Conservation (phyloP, 768 basidiomycete species). For the Lepiota brunneoincarnata region DNA sequence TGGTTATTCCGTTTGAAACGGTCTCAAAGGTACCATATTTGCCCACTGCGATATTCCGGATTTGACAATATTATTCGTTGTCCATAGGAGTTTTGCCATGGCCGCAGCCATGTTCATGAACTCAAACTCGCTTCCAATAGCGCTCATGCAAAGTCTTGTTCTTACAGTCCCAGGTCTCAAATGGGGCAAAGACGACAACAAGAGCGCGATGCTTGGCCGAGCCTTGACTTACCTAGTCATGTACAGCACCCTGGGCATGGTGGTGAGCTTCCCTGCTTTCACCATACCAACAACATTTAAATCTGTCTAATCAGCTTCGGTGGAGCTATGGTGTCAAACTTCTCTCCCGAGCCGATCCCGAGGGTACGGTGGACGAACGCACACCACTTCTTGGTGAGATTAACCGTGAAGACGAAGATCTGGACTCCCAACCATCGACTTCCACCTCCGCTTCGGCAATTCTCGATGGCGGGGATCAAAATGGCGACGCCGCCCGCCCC, state of each 20-base stretch:
- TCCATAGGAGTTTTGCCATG: slow-evolving; percentile 67
- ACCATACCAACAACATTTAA: background rate
- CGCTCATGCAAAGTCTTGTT: slow-evolving; percentile 88
- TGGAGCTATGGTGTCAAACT: slow-evolving; percentile 94
- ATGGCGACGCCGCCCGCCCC: slow-evolving; percentile 4
- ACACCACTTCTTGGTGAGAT: slow-evolving; percentile 32
- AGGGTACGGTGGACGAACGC: slow-evolving; percentile 26
- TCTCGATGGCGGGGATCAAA: slow-evolving; percentile 7
- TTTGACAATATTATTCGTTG: slow-evolving; percentile 1
- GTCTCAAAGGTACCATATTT: slow-evolving; percentile 66
- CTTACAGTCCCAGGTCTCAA: slow-evolving; percentile 78
- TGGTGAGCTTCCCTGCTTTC: slow-evolving; percentile 48
- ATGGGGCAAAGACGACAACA: slow-evolving; percentile 79
- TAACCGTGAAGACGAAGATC: slow-evolving; percentile 13
- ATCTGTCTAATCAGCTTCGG: slow-evolving; percentile 54
- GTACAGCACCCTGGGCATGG: slow-evolving; percentile 94
- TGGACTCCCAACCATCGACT: background rate
- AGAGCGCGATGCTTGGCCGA: slow-evolving; percentile 87
- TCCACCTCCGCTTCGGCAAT: slow-evolving; percentile 15
- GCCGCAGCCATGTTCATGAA: slow-evolving; percentile 91
- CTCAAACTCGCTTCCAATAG: slow-evolving; percentile 92
- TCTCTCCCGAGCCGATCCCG: slow-evolving; percentile 65
- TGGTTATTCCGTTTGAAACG: slow-evolving; percentile 61
- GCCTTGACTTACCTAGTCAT: slow-evolving; percentile 88
- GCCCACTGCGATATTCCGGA: background rate